Base-by-base conservation (phyloP, 2,329 filamentous ascomycete genomes). In the Dothiorella sarmentorum region DNA sequence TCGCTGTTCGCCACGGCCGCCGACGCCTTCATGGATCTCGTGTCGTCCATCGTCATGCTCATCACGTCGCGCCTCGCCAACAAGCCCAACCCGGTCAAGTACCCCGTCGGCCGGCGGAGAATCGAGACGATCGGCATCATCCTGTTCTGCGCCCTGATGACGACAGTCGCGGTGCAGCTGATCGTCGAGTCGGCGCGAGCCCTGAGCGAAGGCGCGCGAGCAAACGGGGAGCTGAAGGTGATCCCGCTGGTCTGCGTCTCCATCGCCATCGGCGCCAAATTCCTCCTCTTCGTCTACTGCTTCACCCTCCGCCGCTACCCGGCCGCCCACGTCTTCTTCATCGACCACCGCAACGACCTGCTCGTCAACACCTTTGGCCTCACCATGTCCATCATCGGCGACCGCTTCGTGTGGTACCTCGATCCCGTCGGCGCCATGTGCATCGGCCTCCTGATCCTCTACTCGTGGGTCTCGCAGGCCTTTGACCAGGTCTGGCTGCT, bases 101-200 rank as follows among this genome's bases (percentile, higher is more conserved):
- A 83, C 63, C 84, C 84, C 17, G 83, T 86, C 24, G 84, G 82
- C 40, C 80, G 84, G 7, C 85, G 79, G 4, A 78, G 84, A 58
- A 81, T 86, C 56, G 84, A 87, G 71, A 85, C 84, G 2, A 78
- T 86, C 60, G 84, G 83, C 26, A 83, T 87, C 61, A 84, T 87
- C 64, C 78, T 87, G 44, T 87, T 87, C 69, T 85, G 83, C 62
- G 82, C 84, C 42, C 74, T 87, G 60, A 86, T 87, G 83, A 85
- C 84, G 2, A 86, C 84, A 0, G 84, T 86, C 3, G 83, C 85
- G 47, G 82, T 86, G 26, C 81, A 86, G 65, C 73, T 87, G 26
- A 79, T 85, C 47, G 80, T 86, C 58, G 81, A 85, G 63, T 86
- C 84, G 20, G 76, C 76, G n/a, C 76, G 82, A 56, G 71, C 73